A percentile compares a stretch with the other conserved stretches of the same genome.
phyloP scores from a whole-genome alignment of 768 basidiomycete genomes.

The Russula foetens region DNA sequence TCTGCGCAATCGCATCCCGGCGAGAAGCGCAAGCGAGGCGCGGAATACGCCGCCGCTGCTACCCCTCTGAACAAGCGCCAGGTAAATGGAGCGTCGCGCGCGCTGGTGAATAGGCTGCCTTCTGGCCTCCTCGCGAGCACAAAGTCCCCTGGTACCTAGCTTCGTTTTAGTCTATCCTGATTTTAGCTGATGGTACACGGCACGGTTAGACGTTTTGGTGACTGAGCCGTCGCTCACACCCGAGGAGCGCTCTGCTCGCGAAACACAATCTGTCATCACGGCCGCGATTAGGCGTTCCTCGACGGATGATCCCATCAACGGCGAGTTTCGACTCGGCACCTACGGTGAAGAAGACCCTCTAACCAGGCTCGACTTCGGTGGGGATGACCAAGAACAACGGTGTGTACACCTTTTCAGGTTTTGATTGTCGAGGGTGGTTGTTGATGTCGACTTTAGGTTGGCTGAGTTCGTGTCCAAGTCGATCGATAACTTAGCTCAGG shows the following conservation, averaged over 20 bases:
- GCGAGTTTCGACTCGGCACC: constrained; percentile 33
- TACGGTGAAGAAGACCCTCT: constrained; percentile 45
- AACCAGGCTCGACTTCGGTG: constrained; percentile 46
- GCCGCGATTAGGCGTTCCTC: not conserved
- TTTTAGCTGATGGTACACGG: too few relatives aligned
- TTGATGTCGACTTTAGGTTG: constrained; percentile 32
- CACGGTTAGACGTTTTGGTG: constrained; percentile 7
- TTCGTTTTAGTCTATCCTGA: not conserved
- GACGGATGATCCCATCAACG: not conserved
- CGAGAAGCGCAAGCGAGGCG: constrained; percentile 12
- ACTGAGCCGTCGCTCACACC: constrained; percentile 2
- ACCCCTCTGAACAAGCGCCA: constrained; percentile 16
- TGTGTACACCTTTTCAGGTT: constrained; percentile 18
- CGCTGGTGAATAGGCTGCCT: not conserved
- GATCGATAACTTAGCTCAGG: constrained; percentile 50
- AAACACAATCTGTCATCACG: not conserved
- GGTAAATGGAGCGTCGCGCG: not conserved
- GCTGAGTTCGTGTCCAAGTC: constrained; percentile 54
- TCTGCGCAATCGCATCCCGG: not conserved
- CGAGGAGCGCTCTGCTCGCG: constrained; percentile 3
- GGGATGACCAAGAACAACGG: constrained; percentile 48
- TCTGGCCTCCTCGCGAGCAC: constrained; percentile 12
- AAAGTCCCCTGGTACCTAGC: constrained; percentile 11
- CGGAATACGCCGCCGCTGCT: not conserved
- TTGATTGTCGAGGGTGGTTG: not conserved